Evolutionary conservation across 202 grass and related monocot species (phyloP).

Genomic region (Eragrostis tef): DNA sequence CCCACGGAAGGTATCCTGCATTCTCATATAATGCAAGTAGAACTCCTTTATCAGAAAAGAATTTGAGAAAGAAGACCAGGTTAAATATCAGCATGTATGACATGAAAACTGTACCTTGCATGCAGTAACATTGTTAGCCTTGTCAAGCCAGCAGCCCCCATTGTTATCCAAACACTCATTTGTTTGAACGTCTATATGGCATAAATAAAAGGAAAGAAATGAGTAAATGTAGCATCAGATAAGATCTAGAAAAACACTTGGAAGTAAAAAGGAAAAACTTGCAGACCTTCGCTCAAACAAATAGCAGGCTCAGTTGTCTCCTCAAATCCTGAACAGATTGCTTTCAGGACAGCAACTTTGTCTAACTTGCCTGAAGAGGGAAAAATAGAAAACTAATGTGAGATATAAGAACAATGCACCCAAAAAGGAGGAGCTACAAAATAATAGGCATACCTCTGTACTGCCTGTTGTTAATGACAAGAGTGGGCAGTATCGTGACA

Average conservation of each 20-base stretch:
- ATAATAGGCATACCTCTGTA: slow-evolving; percentile 68
- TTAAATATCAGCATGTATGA: slow-evolving; percentile 27
- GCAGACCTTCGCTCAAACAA: slow-evolving; percentile 82
- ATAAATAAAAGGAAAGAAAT: slow-evolving; percentile 21
- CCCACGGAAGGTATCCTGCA: slow-evolving; percentile 92
- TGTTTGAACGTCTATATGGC: slow-evolving; percentile 73
- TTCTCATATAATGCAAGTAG: slow-evolving; percentile 34
- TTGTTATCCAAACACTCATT: slow-evolving; percentile 97
- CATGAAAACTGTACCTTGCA: slow-evolving; percentile 67
- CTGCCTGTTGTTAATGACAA: slow-evolving; percentile 88
- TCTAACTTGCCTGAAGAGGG: slow-evolving; percentile 73
- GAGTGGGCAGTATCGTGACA: slow-evolving; percentile 89
- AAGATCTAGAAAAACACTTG: slow-evolving; percentile 48
- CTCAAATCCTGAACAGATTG: slow-evolving; percentile 87
- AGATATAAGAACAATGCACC: slow-evolving; percentile 35
- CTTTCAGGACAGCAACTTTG: slow-evolving; percentile 87
- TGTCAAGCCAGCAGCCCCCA: slow-evolving; percentile 84
- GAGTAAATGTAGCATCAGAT: slow-evolving; percentile 22
- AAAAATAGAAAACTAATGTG: slow-evolving; percentile 27
- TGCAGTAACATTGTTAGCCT: slow-evolving; percentile 68
- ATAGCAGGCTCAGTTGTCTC: slow-evolving; percentile 80
- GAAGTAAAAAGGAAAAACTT: background rate
- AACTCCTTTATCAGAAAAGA: slow-evolving; percentile 32
- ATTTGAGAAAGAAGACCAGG: slow-evolving; percentile 3
- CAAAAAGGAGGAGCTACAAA: slow-evolving; percentile 33